phyloP scores from a whole-genome alignment of 305 asterid genomes.

The Solanum chacoense region DNA sequence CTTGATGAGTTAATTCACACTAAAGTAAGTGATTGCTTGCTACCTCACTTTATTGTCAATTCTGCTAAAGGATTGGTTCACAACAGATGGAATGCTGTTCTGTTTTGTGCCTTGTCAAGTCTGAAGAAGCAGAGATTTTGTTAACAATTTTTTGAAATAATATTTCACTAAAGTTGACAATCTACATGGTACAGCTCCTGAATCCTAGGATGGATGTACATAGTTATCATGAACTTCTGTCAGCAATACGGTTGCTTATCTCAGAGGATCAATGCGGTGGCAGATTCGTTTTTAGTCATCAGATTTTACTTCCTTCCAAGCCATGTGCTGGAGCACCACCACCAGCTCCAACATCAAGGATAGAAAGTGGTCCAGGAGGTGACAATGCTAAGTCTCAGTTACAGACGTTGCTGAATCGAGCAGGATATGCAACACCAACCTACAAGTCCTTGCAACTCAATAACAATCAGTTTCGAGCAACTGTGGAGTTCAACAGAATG shows the following conservation, averaged over 20 bases:
- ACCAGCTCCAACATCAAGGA: constrained; percentile 19
- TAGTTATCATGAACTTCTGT: constrained; percentile 56
- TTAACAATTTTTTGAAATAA: neutral
- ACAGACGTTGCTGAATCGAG: constrained; percentile 79
- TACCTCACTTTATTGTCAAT: neutral
- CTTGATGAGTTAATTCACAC: constrained; percentile 67
- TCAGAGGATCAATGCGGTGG: constrained; percentile 69
- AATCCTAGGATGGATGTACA: constrained; percentile 69
- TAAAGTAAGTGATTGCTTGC: constrained; percentile 45
- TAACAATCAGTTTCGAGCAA: constrained; percentile 51
- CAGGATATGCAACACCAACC: constrained; percentile 61
- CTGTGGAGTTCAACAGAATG: constrained; percentile 63
- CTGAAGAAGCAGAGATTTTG: neutral
- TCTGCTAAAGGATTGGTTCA: neutral
- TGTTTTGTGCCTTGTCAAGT: neutral
- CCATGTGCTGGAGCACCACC: constrained; percentile 24
- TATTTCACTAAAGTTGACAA: neutral
- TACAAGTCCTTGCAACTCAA: constrained; percentile 57
- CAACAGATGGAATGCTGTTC: neutral
- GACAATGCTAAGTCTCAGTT: constrained; percentile 87
- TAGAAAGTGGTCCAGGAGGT: constrained; percentile 84
- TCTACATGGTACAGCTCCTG: constrained; percentile 45
- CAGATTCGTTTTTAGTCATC: constrained; percentile 59
- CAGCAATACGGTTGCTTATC: constrained; percentile 71
- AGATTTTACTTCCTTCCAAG: constrained; percentile 25